Conservation (phyloP, 2,329 filamentous ascomycete genomes). For the Pyrenophora seminiperda region DNA sequence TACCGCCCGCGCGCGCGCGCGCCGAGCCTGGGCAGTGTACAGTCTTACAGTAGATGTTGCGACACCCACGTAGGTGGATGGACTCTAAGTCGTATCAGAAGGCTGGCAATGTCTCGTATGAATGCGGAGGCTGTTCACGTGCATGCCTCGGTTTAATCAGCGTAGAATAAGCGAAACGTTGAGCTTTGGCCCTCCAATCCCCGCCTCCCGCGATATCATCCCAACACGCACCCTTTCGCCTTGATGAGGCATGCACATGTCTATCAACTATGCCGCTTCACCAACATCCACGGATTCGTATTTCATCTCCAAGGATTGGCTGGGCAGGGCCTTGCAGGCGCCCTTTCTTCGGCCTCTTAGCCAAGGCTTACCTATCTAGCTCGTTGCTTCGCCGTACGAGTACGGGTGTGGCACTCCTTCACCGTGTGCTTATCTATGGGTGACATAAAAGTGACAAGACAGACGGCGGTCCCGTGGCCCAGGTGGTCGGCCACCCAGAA, state of each 20-base stretch:
- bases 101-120: too few species aligned
- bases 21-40: too few species aligned
- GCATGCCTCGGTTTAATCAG: background rate
- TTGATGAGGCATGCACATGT: background rate
- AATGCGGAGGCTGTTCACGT: conserved; percentile 1
- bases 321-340: conserved; percentile 1
- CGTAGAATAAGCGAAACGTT: conserved; percentile 2
- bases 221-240: background rate
- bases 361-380: conserved; percentile 10
- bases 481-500: conserved; percentile 3
- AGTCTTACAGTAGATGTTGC: too few species aligned
- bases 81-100: too few species aligned
- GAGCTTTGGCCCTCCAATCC: conserved; percentile 10
- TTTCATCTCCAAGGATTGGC: conserved; percentile 3
- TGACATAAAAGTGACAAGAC: too few species aligned
- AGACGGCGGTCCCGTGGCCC: background rate
- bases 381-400: background rate
- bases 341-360: background rate
- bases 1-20: too few species aligned
- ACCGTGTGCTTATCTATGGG: too few species aligned
- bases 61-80: too few species aligned
- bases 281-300: too few species aligned
- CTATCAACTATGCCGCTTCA: too few species aligned
- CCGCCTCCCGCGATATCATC: conserved; percentile 9
- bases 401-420: background rate